A percentile compares a stretch with the other conserved stretches of the same genome.
phyloP scores from a whole-genome alignment of 345 rosid genomes.

The Gossypium thurberi region DNA sequence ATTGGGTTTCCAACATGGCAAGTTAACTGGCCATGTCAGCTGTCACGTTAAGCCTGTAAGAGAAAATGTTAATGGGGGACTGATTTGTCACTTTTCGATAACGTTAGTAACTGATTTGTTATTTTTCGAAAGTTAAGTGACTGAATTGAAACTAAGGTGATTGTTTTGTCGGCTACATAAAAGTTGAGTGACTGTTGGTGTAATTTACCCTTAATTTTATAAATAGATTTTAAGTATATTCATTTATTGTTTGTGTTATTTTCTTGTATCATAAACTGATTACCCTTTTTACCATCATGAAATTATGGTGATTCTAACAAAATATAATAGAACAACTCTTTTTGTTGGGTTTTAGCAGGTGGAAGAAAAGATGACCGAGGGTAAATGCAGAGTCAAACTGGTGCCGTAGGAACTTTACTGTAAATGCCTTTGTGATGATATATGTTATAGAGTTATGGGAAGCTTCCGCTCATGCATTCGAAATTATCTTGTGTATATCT shows the following conservation, averaged over 20 bases:
- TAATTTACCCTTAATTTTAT: too few relatives aligned
- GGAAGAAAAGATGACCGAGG: not conserved
- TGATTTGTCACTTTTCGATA: too few relatives aligned
- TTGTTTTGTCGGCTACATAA: too few relatives aligned
- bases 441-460: not conserved
- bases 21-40: too few relatives aligned
- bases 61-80: too few relatives aligned
- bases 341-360: not conserved
- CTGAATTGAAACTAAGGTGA: too few relatives aligned
- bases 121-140: too few relatives aligned
- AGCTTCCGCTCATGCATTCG: not conserved
- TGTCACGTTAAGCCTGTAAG: too few relatives aligned
- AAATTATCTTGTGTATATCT: not conserved
- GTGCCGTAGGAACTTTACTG: not conserved
- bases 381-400: not conserved
- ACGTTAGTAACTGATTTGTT: too few relatives aligned
- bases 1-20: too few relatives aligned
- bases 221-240: not conserved
- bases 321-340: not conserved
- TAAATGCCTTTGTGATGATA: not conserved
- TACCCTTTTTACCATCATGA: too few relatives aligned
- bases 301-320: not conserved
- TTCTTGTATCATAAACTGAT: not conserved
- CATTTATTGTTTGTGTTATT: not conserved
- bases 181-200: too few relatives aligned